These are phyloP conservation scores for Hygrophila difformis DNA, from an alignment of 257 asterid genomes.

Conservation along the genomic window DNA sequence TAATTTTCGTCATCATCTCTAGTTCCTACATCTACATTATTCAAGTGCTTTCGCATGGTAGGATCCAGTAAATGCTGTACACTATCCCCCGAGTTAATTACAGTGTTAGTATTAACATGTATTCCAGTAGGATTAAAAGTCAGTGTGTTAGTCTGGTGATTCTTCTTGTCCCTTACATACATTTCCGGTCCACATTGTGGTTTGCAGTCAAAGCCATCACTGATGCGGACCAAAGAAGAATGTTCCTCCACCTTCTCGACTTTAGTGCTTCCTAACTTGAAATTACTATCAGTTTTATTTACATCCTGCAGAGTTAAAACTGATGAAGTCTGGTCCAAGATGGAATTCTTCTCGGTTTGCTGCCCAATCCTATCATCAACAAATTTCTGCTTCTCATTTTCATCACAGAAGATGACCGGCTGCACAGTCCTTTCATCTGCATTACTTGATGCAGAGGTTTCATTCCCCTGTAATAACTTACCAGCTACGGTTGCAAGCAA, in stretches of 20 bases:
- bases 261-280: conserved; percentile 25
- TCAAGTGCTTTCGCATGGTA: conserved; percentile 54
- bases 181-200: conserved; percentile 26
- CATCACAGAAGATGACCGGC: conserved; percentile 20
- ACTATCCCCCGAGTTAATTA: conserved; percentile 61
- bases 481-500: conserved; percentile 96
- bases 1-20: conserved; percentile 96
- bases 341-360: conserved; percentile 35
- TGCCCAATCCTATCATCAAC: conserved; percentile 35
- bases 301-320: conserved; percentile 34
- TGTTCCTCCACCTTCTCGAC: no score
- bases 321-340: conserved; percentile 33
- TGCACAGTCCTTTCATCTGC: conserved; percentile 37
- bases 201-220: conserved; percentile 25
- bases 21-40: conserved; percentile 77
- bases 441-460: conserved; percentile 80
- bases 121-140: conserved; percentile 34
- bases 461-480: conserved; percentile 75
- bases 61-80: conserved; percentile 64
- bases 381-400: conserved; percentile 22
- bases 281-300: conserved; percentile 36
- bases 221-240: no score
- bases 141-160: conserved; percentile 28
- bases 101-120: conserved; percentile 46
- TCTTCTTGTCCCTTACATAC: conserved; percentile 26